These are phyloP conservation scores for Drechslerella dactyloides DNA, from an alignment of 2,329 filamentous ascomycete species.

Conservation along the genomic window DNA sequence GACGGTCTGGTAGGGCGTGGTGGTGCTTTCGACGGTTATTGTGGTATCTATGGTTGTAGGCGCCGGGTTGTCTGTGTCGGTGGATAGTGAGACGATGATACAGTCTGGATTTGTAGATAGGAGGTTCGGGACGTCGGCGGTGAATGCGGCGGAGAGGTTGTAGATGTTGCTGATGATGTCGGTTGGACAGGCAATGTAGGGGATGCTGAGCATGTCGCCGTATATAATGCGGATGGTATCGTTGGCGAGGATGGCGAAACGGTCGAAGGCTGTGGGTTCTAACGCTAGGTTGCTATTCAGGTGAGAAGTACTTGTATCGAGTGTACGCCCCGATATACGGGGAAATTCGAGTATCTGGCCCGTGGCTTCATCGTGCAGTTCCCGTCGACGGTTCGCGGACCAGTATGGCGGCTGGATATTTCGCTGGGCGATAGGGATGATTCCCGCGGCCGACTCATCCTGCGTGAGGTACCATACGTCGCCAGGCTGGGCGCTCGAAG, in stretches of 20 bases:
- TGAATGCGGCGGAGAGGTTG: slow-evolving; percentile 14
- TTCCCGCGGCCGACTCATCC: too few relatives aligned
- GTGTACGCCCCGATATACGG: too few relatives aligned
- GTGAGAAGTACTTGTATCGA: too few relatives aligned
- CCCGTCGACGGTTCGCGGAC: too few relatives aligned
- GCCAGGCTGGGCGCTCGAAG: neutral
- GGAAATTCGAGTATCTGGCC: too few relatives aligned
- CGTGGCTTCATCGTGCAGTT: too few relatives aligned
- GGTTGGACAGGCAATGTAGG: slow-evolving; percentile 16
- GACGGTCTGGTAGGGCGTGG: slow-evolving; percentile 11
- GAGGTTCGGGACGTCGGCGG: neutral
- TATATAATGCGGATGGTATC: slow-evolving; percentile 8
- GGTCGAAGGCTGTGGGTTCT: slow-evolving; percentile 4
- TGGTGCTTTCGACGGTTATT: slow-evolving; percentile 10
- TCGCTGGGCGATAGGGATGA: too few relatives aligned
- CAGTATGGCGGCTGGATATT: too few relatives aligned
- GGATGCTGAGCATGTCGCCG: neutral
- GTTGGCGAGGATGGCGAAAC: slow-evolving; percentile 12
- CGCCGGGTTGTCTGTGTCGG: neutral
- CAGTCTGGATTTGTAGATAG: slow-evolving; percentile 12
- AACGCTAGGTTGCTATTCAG: too few relatives aligned
- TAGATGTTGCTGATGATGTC: slow-evolving; percentile 8
- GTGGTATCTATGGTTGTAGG: slow-evolving; percentile 5
- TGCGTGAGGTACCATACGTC: neutral
- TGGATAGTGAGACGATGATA: neutral